These are phyloP conservation scores for Emergomyces orientalis DNA, from an alignment of 2,329 filamentous ascomycete genomes.

Conservation along the genomic window DNA sequence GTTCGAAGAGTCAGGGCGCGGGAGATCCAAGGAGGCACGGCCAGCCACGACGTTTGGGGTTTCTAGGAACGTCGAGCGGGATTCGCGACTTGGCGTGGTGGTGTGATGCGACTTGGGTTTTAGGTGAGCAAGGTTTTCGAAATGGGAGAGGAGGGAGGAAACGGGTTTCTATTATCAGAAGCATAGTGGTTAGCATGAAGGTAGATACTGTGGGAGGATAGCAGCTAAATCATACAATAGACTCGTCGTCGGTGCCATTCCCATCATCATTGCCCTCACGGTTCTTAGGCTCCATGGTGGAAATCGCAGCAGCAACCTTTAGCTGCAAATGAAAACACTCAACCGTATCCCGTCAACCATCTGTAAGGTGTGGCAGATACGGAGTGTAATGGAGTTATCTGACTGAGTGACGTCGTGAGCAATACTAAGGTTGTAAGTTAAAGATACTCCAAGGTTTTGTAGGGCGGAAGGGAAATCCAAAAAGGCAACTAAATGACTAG, in stretches of 20 bases:
- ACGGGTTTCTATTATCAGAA: conserved; percentile 34
- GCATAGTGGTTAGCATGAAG: conserved; percentile 12
- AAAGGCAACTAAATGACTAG: neutral
- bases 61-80: conserved; percentile 22
- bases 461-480: neutral
- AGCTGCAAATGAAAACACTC: neutral
- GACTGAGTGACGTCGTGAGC: conserved; percentile 1
- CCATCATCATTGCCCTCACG: conserved; percentile 29
- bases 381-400: neutral
- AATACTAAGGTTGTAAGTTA: neutral
- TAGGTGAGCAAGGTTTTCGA: conserved; percentile 38
- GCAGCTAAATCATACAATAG: conserved; percentile 26
- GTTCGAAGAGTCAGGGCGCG: conserved; percentile 31
- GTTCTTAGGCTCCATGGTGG: conserved; percentile 30
- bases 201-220: neutral
- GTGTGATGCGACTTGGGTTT: conserved; percentile 10
- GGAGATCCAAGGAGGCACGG: conserved; percentile 36
- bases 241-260: conserved; percentile 29
- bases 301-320: neutral
- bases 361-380: neutral
- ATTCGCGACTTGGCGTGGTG: conserved; percentile 16
- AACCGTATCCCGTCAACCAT: neutral
- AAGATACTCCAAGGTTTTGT: neutral
- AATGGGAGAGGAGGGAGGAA: conserved; percentile 41
- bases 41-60: conserved; percentile 23